Evolutionary conservation across 2,329 filamentous ascomycete species (phyloP).

Genomic region (Emericellopsis cladophorae): DNA sequence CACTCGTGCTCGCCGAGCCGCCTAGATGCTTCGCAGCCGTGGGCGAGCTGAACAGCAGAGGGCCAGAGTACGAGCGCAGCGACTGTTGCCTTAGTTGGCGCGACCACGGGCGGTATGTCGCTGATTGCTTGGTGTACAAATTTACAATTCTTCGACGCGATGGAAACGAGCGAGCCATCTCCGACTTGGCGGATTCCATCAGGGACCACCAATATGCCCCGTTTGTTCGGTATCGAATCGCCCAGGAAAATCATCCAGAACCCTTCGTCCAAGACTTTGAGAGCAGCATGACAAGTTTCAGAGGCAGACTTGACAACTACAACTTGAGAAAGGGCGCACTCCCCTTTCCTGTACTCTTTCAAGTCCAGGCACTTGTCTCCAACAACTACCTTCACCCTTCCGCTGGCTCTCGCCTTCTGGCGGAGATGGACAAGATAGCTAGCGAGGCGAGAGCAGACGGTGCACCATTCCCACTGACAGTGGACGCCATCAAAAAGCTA

Average conservation of each 20-base stretch:
- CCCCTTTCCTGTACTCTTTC: constrained; percentile 44
- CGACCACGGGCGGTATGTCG: constrained; percentile 19
- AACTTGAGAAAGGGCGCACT: constrained; percentile 10
- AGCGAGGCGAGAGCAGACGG: constrained; percentile 9
- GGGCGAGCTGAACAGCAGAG: neutral
- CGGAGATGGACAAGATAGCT: constrained; percentile 22
- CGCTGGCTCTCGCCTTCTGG: constrained; percentile 32
- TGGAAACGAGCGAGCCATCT: constrained; percentile 9
- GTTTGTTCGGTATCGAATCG: constrained; percentile 11
- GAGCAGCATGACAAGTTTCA: constrained; percentile 16
- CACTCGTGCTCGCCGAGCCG: constrained; percentile 36
- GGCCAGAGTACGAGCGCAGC: constrained; percentile 14
- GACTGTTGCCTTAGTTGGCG: constrained; percentile 10
- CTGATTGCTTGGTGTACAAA: constrained; percentile 32
- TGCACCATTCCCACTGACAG: constrained; percentile 27
- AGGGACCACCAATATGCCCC: constrained; percentile 9
- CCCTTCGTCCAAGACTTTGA: constrained; percentile 6
- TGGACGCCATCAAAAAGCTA: constrained; percentile 39
- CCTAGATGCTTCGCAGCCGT: constrained; percentile 32
- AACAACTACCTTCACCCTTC: constrained; percentile 50
- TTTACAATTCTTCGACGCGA: constrained; percentile 12
- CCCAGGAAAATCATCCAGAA: constrained; percentile 3
- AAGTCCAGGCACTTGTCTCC: constrained; percentile 48
- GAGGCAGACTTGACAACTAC: constrained; percentile 11
- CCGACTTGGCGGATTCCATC: constrained; percentile 7